A percentile compares a stretch with the other conserved stretches of the same genome.
Conservation (phyloP, 768 basidiomycete genomes). For the Leccinum rimulosum region DNA sequence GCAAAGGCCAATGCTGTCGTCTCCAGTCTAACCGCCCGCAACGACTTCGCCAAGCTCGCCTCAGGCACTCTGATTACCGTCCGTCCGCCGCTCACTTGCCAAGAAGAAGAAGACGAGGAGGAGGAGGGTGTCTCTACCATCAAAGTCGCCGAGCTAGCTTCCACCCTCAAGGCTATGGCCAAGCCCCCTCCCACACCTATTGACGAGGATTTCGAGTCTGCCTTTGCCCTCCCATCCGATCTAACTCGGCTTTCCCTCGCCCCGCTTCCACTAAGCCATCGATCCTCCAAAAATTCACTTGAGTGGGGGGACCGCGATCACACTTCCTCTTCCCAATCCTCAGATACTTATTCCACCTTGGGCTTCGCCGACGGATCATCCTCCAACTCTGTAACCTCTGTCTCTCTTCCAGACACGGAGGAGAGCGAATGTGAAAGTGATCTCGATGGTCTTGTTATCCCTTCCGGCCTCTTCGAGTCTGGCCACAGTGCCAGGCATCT, state of each 20-base stretch:
- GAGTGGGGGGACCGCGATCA: conserved; percentile 87
- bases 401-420: conserved; percentile 67
- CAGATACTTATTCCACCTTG: conserved; percentile 78
- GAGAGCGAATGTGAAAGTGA: conserved; percentile 69
- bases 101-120: conserved; percentile 56
- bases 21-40: conserved; percentile 38
- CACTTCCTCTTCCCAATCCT: conserved; percentile 82
- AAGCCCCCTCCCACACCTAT: conserved; percentile 40
- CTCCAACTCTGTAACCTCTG: conserved; percentile 65
- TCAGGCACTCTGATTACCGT: conserved; percentile 45
- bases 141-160: conserved; percentile 58
- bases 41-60: conserved; percentile 36
- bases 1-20: conserved; percentile 43
- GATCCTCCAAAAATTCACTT: conserved; percentile 78
- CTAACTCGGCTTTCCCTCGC: conserved; percentile 81
- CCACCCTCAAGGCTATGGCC: conserved; percentile 32
- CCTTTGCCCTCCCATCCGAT: conserved; percentile 75
- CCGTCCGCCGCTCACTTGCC: conserved; percentile 55
- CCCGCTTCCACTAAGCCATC: conserved; percentile 70
- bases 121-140: conserved; percentile 85
- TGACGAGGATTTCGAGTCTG: conserved; percentile 80
- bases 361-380: conserved; percentile 74
- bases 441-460: conserved; percentile 79
- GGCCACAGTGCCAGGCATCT: conserved; percentile 54
- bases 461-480: conserved; percentile 72